Conservation (phyloP, 1,139 yeast genomes). For the Zygotorulaspora mrakii region DNA sequence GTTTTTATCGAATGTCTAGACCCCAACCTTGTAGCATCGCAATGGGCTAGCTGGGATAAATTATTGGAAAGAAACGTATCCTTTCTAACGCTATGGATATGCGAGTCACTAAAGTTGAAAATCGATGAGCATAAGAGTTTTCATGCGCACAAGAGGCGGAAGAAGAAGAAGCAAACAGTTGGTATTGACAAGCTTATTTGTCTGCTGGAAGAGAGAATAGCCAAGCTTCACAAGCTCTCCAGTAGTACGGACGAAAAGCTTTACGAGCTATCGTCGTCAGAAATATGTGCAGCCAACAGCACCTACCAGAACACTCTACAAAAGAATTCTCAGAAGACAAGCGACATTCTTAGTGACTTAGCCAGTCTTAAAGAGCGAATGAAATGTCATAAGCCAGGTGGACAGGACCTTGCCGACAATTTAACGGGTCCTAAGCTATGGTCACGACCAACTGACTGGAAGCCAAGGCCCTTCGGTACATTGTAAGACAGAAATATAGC, state of each 20-base stretch:
- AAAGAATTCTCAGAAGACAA: constrained; percentile 6
- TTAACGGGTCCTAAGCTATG: constrained; percentile 17
- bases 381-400: constrained; percentile 12
- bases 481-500: no score
- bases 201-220: constrained; percentile 21
- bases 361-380: constrained; percentile 33
- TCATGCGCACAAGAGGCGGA: constrained; percentile 17
- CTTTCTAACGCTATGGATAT: constrained; percentile 17
- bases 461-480: constrained; percentile 47
- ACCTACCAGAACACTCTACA: not conserved
- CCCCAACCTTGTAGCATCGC: constrained; percentile 12
- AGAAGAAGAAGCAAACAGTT: constrained; percentile 20
- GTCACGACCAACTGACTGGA: constrained; percentile 40
- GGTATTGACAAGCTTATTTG: no score
- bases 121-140: constrained; percentile 10
- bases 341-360: constrained; percentile 31
- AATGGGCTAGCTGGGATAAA: constrained; percentile 17
- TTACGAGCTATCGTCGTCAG: constrained; percentile 9
- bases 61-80: constrained; percentile 15
- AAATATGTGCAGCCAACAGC: not conserved
- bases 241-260: constrained; percentile 11
- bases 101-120: constrained; percentile 12
- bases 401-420: constrained; percentile 6
- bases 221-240: constrained; percentile 17
- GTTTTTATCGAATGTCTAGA: constrained; percentile 15